Evolutionary conservation across 345 rosid genomes (phyloP).

Genomic region (Pugionium cornutum): DNA sequence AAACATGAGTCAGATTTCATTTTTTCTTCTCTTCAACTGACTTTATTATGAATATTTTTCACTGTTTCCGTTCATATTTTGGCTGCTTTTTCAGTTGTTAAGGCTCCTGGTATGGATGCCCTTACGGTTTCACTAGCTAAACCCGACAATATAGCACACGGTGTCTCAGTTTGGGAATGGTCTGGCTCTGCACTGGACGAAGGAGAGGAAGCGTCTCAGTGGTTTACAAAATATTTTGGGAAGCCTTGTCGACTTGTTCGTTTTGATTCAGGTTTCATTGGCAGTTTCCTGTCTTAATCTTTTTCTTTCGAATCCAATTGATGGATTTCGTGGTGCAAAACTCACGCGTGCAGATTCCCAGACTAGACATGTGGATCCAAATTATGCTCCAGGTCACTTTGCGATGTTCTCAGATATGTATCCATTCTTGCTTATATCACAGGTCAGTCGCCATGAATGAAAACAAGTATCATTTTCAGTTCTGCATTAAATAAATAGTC

Average conservation of each 20-base stretch:
- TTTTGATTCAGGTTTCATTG: conserved; percentile 62
- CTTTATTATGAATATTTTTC: conserved; percentile 1
- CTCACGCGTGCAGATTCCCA: conserved; percentile 52
- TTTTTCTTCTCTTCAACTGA: neutral
- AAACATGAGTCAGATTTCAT: conserved; percentile 51
- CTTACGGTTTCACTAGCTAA: conserved; percentile 63
- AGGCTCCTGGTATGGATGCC: conserved; percentile 75
- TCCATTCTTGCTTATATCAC: conserved; percentile 75
- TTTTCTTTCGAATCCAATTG: conserved; percentile 6
- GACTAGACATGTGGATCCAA: conserved; percentile 71
- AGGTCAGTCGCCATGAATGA: conserved; percentile 47
- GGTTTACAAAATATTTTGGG: conserved; percentile 78
- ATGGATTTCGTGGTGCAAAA: neutral
- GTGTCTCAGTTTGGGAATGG: conserved; percentile 94
- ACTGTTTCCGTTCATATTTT: conserved; percentile 4
- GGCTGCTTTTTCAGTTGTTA: conserved; percentile 50
- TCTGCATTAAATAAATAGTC: conserved; percentile 2
- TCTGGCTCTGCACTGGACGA: conserved; percentile 90
- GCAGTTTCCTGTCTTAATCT: neutral
- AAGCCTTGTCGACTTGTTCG: conserved; percentile 80
- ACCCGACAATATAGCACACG: conserved; percentile 46
- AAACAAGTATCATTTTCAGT: neutral
- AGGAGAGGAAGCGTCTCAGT: conserved; percentile 78
- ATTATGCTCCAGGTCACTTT: conserved; percentile 64
- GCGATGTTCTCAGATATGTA: conserved; percentile 72